phyloP scores from a whole-genome alignment of 768 basidiomycete genomes.

The Lentinula lateritia region DNA sequence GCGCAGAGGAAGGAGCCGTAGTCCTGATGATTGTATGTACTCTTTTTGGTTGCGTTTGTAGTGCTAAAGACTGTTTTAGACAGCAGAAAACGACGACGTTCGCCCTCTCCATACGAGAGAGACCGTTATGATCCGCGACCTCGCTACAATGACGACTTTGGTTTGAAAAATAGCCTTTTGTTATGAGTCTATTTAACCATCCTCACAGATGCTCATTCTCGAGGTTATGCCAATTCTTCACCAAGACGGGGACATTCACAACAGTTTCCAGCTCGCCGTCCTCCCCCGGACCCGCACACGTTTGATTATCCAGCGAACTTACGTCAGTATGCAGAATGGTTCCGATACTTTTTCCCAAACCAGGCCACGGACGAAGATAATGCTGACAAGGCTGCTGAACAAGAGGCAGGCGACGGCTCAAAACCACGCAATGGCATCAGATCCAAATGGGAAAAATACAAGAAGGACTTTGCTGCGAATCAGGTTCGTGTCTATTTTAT shows the following conservation, averaged over 20 bases:
- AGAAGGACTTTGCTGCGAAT: constrained; percentile 80
- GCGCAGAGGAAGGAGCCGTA: constrained; percentile 72
- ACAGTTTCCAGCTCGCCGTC: constrained; percentile 46
- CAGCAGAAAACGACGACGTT: constrained; percentile 77
- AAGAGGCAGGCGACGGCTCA: constrained; percentile 75
- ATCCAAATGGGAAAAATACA: constrained; percentile 87
- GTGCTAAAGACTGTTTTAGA: constrained; percentile 22
- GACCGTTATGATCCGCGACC: constrained; percentile 81
- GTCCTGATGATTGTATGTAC: constrained; percentile 67
- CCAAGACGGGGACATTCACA: constrained; percentile 55
- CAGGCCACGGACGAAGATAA: constrained; percentile 80
- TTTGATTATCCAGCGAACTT: constrained; percentile 77
- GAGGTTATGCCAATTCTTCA: constrained; percentile 58
- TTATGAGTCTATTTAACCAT: constrained; percentile 7
- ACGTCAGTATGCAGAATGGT: constrained; percentile 88
- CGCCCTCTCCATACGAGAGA: constrained; percentile 76
- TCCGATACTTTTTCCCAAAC: constrained; percentile 68
- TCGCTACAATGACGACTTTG: constrained; percentile 77
- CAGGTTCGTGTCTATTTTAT: constrained; percentile 62
- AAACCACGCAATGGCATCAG: constrained; percentile 84
- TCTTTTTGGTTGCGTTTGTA: constrained; percentile 1
- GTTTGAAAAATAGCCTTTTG: constrained; percentile 34
- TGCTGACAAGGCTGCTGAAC: constrained; percentile 78
- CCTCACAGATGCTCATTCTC: constrained; percentile 57
- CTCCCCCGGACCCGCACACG: constrained; percentile 74